Evolutionary conservation across 805 yeast species (phyloP), one percentile per base, ranked within the genome.

Genomic region (Cyberlindnera xylosilytica): DNA sequence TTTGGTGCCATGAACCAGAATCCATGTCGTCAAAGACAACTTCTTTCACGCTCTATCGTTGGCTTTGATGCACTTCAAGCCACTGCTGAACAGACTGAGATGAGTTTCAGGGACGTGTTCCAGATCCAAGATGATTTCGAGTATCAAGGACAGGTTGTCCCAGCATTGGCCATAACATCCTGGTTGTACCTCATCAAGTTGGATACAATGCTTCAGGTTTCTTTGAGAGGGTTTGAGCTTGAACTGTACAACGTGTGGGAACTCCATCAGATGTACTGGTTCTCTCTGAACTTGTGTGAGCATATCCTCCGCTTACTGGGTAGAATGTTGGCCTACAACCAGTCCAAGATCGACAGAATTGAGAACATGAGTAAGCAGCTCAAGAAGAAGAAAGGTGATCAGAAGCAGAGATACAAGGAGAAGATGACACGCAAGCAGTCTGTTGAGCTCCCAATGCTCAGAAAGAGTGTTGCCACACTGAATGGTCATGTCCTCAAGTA

Each of bases 41-140:
- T 83, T 48, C 64, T 83, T 54, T 66, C 81, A 49, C 68, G 81
- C 55, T 67, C 74, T 54, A 56, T 79, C 42, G 54, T 73, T 35
- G 50, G 73, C 3, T 87, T 91, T 84, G 97, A 91, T 61, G 73
- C 88, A 2, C 65, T 87, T 24, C 97, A 91, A 56, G 93, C 85
- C 9, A 73, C 73, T 31, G 72, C 84, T 40, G 95, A 87, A 54
- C 62, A 68, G 5, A 68, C 81, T 28, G 97, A 88, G 57, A 50
- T 70, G 13, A 69, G 66, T 6, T 42, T 75, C 7, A 62, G 54
- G 27, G 50, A 60, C 6, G 53, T 57, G 4, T 66, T 61, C 46
- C 64, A 65, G 18, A 52, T 73, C 20, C 55, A 60, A 20, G 65
- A 63, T 26, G 48, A 44, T 2, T 43, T 62, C 13, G 55, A 37